A percentile compares a stretch with the other conserved stretches of the same genome.
Evolutionary conservation across 1,139 yeast genomes (phyloP).

Genomic region (Kazachstania sp.): DNA sequence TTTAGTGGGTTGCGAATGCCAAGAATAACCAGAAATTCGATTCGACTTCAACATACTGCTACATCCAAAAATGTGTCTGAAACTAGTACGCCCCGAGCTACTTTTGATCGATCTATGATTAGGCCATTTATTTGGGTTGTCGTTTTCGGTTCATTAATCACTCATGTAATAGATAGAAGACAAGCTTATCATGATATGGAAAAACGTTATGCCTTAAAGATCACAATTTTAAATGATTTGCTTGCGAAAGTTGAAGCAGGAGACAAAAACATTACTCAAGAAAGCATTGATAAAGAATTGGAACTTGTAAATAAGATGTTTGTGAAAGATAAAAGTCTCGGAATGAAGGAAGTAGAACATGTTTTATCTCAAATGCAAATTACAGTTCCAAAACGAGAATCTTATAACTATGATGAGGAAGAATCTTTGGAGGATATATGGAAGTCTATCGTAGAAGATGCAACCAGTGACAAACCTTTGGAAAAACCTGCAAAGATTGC

Average conservation of each 20-base stretch:
- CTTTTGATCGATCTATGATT: constrained; percentile 28
- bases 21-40: neutral
- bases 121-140: constrained; percentile 31
- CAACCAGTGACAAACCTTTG: constrained; percentile 6
- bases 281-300: constrained; percentile 29
- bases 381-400: neutral
- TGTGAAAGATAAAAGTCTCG: constrained; percentile 14
- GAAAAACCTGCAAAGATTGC: neutral
- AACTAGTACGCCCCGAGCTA: constrained; percentile 6
- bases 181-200: constrained; percentile 35
- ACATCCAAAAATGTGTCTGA: neutral
- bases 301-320: constrained; percentile 31
- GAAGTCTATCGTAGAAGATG: constrained; percentile 20
- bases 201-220: constrained; percentile 30
- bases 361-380: constrained; percentile 8
- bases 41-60: neutral
- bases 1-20: neutral
- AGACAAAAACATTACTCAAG: constrained; percentile 23
- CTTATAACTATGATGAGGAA: constrained; percentile 13
- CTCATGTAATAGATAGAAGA: constrained; percentile 34
- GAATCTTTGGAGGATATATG: constrained; percentile 25
- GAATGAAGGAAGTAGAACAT: constrained; percentile 6
- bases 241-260: constrained; percentile 23
- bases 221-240: constrained; percentile 30
- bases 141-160: constrained; percentile 31